Conservation (phyloP, 1,284 basidiomycete genomes). For the Trichosporon ovoides region DNA sequence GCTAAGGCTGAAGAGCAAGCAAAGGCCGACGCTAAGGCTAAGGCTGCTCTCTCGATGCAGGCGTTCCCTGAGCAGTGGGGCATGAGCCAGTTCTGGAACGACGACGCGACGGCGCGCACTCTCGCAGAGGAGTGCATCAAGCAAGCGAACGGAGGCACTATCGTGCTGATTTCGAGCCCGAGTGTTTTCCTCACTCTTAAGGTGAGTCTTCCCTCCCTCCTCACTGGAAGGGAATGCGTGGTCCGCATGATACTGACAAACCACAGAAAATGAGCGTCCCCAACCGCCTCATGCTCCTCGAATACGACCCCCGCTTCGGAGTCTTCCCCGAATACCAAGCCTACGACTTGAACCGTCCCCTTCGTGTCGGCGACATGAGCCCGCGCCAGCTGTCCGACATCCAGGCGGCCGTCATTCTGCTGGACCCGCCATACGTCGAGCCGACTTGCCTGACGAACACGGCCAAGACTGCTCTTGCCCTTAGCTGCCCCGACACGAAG, state of each 20-base stretch:
- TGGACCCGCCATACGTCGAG: constrained; percentile 18
- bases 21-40: neutral
- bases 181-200: constrained; percentile 12
- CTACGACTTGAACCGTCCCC: constrained; percentile 13
- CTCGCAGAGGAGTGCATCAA: constrained; percentile 7
- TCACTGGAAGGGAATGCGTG: too few relatives aligned
- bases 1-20: neutral
- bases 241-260: too few relatives aligned
- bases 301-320: constrained; percentile 15
- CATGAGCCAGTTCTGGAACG: constrained; percentile 20
- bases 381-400: neutral
- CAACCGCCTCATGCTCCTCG: constrained; percentile 16
- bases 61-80: constrained; percentile 16
- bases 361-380: constrained; percentile 1
- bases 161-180: constrained; percentile 11
- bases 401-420: constrained; percentile 7
- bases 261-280: constrained; percentile 11
- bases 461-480: constrained; percentile 2
- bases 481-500: constrained; percentile 3
- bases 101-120: constrained; percentile 5
- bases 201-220: constrained; percentile 1
- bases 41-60: constrained; percentile 6
- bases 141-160: constrained; percentile 9
- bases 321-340: constrained; percentile 14
- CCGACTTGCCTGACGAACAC: constrained; percentile 6